Conservation (phyloP, 768 basidiomycete genomes). For the Lactarius quietus region DNA sequence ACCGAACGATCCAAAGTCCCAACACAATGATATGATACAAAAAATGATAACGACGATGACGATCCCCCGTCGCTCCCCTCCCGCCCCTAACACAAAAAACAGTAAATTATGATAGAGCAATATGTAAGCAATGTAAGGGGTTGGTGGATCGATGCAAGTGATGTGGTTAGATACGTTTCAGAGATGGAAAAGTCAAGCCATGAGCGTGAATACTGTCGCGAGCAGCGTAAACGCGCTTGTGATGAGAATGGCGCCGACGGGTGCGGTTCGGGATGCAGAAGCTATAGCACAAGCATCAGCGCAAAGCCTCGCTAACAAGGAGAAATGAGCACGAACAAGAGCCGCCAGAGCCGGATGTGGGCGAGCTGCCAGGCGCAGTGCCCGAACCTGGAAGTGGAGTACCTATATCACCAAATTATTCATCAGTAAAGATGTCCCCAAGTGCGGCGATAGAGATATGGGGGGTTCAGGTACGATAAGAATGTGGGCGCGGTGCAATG, state of each 20-base stretch:
- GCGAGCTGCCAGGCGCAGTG: neutral
- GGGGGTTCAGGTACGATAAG: too few relatives aligned
- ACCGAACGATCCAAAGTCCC: neutral
- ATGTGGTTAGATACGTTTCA: neutral
- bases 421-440: neutral
- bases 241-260: neutral
- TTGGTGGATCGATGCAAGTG: neutral
- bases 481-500: neutral
- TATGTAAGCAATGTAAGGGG: neutral
- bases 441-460: too few relatives aligned
- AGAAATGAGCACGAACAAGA: neutral
- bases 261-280: neutral
- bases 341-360: neutral
- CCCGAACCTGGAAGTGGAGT: neutral
- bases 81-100: neutral
- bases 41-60: too few relatives aligned
- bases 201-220: conserved; percentile 1
- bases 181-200: neutral
- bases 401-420: neutral
- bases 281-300: neutral
- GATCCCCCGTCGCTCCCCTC: too few relatives aligned
- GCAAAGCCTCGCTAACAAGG: neutral
- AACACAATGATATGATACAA: too few relatives aligned
- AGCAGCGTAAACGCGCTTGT: conserved; percentile 8
- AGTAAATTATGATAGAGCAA: neutral